A percentile compares a stretch with the other conserved stretches of the same genome.
These are phyloP conservation scores for Oidium heveae DNA, from an alignment of 2,329 filamentous ascomycete species.

Conservation along the genomic window DNA sequence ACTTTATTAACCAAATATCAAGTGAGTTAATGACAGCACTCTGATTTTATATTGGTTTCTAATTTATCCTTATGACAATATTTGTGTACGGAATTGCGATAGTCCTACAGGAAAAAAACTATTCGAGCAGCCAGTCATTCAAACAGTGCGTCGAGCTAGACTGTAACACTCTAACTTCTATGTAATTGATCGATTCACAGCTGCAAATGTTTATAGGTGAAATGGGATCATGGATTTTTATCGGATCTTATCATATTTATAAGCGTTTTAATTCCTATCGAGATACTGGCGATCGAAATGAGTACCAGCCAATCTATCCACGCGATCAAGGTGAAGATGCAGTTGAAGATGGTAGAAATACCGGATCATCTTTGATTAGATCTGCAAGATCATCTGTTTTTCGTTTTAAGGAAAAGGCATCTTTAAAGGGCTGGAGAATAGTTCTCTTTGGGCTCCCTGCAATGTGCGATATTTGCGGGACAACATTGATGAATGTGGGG, in stretches of 20 bases:
- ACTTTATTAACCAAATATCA: conserved; percentile 94
- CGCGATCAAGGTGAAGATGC: conserved; percentile 17
- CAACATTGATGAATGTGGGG: conserved; percentile 91
- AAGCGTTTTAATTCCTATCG: conserved; percentile 25
- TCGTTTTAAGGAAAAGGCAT: conserved; percentile 28
- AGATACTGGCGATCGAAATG: conserved; percentile 21
- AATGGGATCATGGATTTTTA: conserved; percentile 83
- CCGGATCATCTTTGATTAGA: conserved; percentile 19
- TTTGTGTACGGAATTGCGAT: conserved; percentile 83
- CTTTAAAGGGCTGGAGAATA: conserved; percentile 45
- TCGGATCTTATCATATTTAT: conserved; percentile 44
- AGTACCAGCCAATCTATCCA: conserved; percentile 38
- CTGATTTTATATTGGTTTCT: conserved; percentile 1
- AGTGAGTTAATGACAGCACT: conserved; percentile 21
- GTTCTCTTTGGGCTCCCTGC: conserved; percentile 61
- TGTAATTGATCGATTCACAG: background rate
- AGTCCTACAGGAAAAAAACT: conserved; percentile 38
- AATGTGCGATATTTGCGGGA: conserved; percentile 81
- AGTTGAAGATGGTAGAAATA: conserved; percentile 21
- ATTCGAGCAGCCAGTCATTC: conserved; percentile 89
- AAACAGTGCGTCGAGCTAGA: conserved; percentile 29
- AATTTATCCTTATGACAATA: conserved; percentile 44
- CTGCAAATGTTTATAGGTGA: conserved; percentile 95
- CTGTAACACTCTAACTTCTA: background rate
- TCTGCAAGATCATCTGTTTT: conserved; percentile 25